Evolutionary conservation across 225 moss, liverwort and hornwort species (phyloP).

Genomic region (Sphagnum contortum): DNA sequence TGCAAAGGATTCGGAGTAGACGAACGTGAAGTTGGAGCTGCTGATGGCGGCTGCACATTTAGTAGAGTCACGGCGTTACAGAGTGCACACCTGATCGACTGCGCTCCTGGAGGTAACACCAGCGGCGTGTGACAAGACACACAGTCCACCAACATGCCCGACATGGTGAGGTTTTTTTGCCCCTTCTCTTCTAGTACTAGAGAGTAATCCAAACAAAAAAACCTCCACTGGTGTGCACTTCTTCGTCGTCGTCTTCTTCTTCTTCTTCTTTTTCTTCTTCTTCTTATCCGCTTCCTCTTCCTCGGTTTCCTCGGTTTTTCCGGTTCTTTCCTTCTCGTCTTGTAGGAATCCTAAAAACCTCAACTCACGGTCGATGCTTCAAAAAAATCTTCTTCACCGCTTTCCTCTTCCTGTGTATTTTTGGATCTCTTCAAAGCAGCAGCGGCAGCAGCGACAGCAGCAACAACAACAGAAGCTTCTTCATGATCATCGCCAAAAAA

Average conservation of each 20-base stretch:
- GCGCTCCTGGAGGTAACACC: constrained; percentile 63
- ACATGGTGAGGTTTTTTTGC: constrained; percentile 24
- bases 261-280: neutral
- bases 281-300: neutral
- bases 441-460: too few species aligned
- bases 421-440: too few species aligned
- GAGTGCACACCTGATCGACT: constrained; percentile 61
- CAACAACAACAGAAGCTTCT: too few species aligned
- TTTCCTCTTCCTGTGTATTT: too few species aligned
- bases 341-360: neutral
- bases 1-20: constrained; percentile 25
- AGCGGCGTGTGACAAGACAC: constrained; percentile 58
- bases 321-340: neutral
- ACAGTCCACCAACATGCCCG: constrained; percentile 68
- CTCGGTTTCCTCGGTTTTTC: neutral
- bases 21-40: constrained; percentile 18
- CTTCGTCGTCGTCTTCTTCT: neutral
- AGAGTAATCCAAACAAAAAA: too few species aligned
- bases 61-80: constrained; percentile 51
- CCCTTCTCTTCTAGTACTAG: neutral
- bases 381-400: too few species aligned
- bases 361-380: too few species aligned
- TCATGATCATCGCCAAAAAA: too few species aligned
- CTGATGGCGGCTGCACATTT: constrained; percentile 24
- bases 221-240: neutral